Evolutionary conservation across 1,139 yeast species (phyloP), one percentile per base, ranked within the genome.

Genomic region (Nematodospora anomalae): DNA sequence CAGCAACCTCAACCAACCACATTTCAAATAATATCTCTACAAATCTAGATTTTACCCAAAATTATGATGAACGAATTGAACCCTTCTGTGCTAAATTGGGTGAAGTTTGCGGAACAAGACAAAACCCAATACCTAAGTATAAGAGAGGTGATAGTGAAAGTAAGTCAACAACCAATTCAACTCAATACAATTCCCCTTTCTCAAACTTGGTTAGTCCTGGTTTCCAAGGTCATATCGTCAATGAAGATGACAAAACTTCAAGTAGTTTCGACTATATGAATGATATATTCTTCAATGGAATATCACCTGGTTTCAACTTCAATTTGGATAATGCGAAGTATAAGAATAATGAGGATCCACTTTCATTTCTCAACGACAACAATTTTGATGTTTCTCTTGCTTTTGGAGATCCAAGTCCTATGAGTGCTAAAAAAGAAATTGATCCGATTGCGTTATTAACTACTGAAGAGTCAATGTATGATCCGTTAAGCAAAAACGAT

Each of bases 71-170:
- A 45, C 59, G 67, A 45, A 58, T 64, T 13, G 73, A 71, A 45
- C 82, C 81, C 33, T 90, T 90, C 53, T 90, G 97, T 55, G 76
- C 74, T 18, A 77, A 80, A 51, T 69, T 90, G 50, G 76, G 77
- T 44, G 75, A 80, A 55, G 97, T 90, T 1, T 90, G 97, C 60
- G 97, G 96, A 12, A 82, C 82, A n/a, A 80, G 71, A 53, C 69
- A 69, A 20, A 64, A 75, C 43, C 95, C 95, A 3, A 58, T 81
- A 6, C 95, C 96, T 6, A 74, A 76, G 52, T 58, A 49, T 44
- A 49, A 60, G 38, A 43, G 56, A 33, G 35, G 36, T 45, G 41
- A 49, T 48, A 30, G 11, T 18, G 21, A 14, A 3, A 11, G 32
- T 11, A 23, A 22, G 24, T 28, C 42, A 12, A 7, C 39, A 6